These are phyloP conservation scores for Eutypa lata DNA, from an alignment of 2,329 filamentous ascomycete species.

Conservation along the genomic window DNA sequence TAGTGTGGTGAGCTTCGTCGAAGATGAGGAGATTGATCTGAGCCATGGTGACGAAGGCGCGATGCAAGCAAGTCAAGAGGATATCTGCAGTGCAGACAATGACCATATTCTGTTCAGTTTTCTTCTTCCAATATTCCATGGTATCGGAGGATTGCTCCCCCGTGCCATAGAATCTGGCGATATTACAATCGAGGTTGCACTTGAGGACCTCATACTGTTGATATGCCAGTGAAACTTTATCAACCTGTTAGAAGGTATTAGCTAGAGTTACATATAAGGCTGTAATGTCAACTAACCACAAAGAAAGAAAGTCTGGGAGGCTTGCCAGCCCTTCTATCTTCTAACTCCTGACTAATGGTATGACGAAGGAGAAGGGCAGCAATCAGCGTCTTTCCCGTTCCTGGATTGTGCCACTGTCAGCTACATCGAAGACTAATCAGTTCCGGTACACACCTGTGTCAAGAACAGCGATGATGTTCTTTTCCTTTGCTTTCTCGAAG, in stretches of 20 bases:
- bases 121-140: constrained; percentile 48
- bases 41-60: constrained; percentile 75
- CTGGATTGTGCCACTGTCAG: constrained; percentile 35
- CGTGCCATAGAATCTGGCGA: constrained; percentile 79
- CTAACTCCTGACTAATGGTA: constrained; percentile 73
- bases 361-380: constrained; percentile 80
- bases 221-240: constrained; percentile 85
- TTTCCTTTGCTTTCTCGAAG: constrained; percentile 78
- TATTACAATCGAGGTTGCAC: constrained; percentile 73
- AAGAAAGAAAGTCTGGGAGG: constrained; percentile 75
- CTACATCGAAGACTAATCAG: not conserved
- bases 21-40: constrained; percentile 90
- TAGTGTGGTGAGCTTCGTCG: constrained; percentile 94
- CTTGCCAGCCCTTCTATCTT: constrained; percentile 60
- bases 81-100: constrained; percentile 93
- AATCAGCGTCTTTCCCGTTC: constrained; percentile 95
- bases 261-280: too few relatives aligned
- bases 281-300: constrained; percentile 49
- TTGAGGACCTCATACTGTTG: constrained; percentile 84
- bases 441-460: constrained; percentile 64
- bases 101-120: constrained; percentile 66
- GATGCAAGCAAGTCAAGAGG: constrained; percentile 72
- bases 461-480: constrained; percentile 89
- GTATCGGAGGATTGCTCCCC: constrained; percentile 54
- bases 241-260: constrained; percentile 48